Conservation (phyloP, 1,284 basidiomycete genomes). For the Trichosporon sp. region DNA sequence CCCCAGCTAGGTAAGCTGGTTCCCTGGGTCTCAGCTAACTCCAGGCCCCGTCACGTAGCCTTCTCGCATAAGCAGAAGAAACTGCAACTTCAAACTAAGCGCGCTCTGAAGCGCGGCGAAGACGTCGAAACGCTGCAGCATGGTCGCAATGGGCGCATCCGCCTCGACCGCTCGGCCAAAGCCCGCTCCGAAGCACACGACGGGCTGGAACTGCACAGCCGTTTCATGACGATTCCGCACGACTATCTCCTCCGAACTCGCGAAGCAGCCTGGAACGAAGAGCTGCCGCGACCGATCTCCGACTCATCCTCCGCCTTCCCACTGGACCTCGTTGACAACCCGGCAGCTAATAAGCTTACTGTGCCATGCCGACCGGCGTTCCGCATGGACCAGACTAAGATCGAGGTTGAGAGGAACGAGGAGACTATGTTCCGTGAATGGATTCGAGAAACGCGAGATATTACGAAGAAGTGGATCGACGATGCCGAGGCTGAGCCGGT, state of each 20-base stretch:
- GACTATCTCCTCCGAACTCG: slow-evolving; percentile 64
- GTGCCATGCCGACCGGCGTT: slow-evolving; percentile 75
- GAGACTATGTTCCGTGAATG: slow-evolving; percentile 71
- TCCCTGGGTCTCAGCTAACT: not conserved
- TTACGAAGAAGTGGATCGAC: slow-evolving; percentile 57
- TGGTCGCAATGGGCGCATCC: slow-evolving; percentile 1
- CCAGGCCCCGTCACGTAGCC: slow-evolving; percentile 11
- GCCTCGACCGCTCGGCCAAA: slow-evolving; percentile 10
- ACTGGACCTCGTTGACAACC: slow-evolving; percentile 27
- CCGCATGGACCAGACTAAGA: slow-evolving; percentile 76
- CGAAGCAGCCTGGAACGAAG: slow-evolving; percentile 56
- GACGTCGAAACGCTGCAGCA: slow-evolving; percentile 40
- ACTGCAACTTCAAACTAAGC: slow-evolving; percentile 63
- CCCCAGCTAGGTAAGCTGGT: not conserved
- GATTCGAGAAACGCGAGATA: slow-evolving; percentile 60
- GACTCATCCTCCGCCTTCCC: slow-evolving; percentile 53
- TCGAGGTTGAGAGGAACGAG: slow-evolving; percentile 78
- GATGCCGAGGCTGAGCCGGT: slow-evolving; percentile 14
- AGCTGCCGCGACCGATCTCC: slow-evolving; percentile 60
- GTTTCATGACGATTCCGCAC: slow-evolving; percentile 63
- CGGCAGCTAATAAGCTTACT: slow-evolving; percentile 28
- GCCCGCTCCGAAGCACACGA: not conserved
- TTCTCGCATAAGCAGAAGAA: slow-evolving; percentile 65
- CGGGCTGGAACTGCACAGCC: slow-evolving; percentile 53
- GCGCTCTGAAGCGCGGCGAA: slow-evolving; percentile 70